Evolutionary conservation across 495 filamentous ascomycete genomes (phyloP), one percentile per base, ranked within the genome.

Genomic region (Penicillium silybi): DNA sequence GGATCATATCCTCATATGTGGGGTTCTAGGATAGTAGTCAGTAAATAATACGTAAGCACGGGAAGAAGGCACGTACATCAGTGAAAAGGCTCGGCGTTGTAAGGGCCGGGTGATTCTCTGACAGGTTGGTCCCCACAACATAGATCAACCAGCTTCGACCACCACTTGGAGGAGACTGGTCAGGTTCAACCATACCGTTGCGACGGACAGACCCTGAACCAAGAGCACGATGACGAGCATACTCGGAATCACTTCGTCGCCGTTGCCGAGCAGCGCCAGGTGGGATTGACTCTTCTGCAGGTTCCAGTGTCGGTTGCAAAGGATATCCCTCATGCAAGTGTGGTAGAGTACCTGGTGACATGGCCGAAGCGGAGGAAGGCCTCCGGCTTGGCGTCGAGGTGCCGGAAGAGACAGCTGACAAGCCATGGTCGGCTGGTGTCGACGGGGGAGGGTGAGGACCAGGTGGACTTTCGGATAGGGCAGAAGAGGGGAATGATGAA

Each of bases 1-100:
- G 67, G 44, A 88, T 79, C 86, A 90, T 89, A 58, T 90, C 86
- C 66, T 90, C 86, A 55, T 90, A 89, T 2, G 86, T 87, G 17
- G 86, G 86, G 49, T 85, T 85, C 81, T 85, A 48, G 17, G 22
- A 18, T 53, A 35, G 41, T 25, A 42, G 47, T 68, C 46, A 62
- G 50, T 11, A 53, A 34, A 35, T 44, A 23, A 22, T 26, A 41
- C 13, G 20, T 17, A 23, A 42, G 32, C 10, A 43, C 43, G 35
- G 27, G 1, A 2, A 34, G 22, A 23, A 42, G 2, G 32, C 16
- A 27, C 76, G 65, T 75, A 84, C 81, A 70, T 90, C 86, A 20
- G 86, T 89, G 65, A 89, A 90, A 10, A 90, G 69, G 54, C 85
- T 87, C 17, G 86, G 86, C 5, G 86, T 87, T 16, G 86, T 85